phyloP scores from a whole-genome alignment of 345 rosid genomes.

The Lumnitzera littorea region DNA sequence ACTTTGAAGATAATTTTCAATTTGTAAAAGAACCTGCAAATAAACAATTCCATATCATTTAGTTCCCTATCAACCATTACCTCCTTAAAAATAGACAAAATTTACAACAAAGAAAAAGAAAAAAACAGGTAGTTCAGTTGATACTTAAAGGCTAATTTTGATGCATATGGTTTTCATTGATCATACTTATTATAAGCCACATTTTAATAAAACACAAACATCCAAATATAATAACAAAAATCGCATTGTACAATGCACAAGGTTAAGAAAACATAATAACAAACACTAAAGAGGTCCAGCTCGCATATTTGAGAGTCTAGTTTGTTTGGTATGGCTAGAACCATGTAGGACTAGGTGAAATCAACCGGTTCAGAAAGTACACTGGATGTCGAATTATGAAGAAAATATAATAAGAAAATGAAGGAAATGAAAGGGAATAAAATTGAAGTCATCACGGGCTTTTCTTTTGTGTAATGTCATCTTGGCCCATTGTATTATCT shows the following conservation, averaged over 20 bases:
- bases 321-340: slow-evolving; percentile 78
- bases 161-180: too few species aligned
- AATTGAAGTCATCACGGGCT: slow-evolving; percentile 14
- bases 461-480: slow-evolving; percentile 5
- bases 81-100: background rate
- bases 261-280: too few species aligned
- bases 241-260: too few species aligned
- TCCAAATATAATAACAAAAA: too few species aligned
- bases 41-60: background rate
- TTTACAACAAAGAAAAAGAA: background rate
- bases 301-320: slow-evolving; percentile 60
- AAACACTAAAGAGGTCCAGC: slow-evolving; percentile 49
- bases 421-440: slow-evolving; percentile 6
- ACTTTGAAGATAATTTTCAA: slow-evolving; percentile 15
- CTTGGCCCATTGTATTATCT: too few species aligned
- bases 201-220: too few species aligned
- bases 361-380: slow-evolving; percentile 53
- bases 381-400: slow-evolving; percentile 25
- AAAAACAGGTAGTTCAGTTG: background rate
- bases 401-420: slow-evolving; percentile 12
- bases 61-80: background rate
- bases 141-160: too few species aligned
- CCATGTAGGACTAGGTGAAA: slow-evolving; percentile 52
- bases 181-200: too few species aligned
- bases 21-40: slow-evolving; percentile 33